These are phyloP conservation scores for Fagopyrum homotropicum DNA, from an alignment of 148 eudicot genomes.

Conservation along the genomic window DNA sequence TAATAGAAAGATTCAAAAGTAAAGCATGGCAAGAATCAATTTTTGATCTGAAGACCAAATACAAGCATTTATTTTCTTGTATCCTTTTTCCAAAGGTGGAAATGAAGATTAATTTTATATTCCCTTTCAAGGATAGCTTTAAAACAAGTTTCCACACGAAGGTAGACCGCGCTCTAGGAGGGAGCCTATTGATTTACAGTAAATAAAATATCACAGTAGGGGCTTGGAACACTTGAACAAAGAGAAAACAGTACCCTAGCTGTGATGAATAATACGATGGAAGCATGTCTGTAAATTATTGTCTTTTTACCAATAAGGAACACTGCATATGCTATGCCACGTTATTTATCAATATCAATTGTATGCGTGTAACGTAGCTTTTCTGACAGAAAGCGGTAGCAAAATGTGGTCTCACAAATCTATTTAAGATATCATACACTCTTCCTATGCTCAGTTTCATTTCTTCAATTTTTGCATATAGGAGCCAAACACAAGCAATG, in stretches of 20 bases:
- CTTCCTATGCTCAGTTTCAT: conserved; percentile 1
- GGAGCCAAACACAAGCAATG: not conserved
- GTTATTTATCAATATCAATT: not conserved
- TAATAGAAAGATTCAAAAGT: not conserved
- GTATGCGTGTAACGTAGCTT: not conserved
- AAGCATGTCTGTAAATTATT: not conserved
- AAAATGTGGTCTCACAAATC: not conserved
- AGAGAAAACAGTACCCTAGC: not conserved
- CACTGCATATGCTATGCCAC: not conserved
- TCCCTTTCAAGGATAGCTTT: not conserved
- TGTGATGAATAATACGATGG: not conserved
- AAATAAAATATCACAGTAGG: not conserved
- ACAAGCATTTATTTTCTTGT: not conserved
- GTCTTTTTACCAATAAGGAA: not conserved
- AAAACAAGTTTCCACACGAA: not conserved
- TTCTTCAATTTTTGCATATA: not conserved
- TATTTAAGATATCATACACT: not conserved
- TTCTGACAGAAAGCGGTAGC: not conserved
- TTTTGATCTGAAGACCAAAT: not conserved
- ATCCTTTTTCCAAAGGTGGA: not conserved
- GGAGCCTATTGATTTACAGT: not conserved
- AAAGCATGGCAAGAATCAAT: not conserved
- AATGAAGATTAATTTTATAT: not conserved
- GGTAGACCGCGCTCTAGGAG: not conserved
- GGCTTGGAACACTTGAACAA: not conserved